Conservation (phyloP, 163 green algal species). For the Coccomyxa subellipsoidea region DNA sequence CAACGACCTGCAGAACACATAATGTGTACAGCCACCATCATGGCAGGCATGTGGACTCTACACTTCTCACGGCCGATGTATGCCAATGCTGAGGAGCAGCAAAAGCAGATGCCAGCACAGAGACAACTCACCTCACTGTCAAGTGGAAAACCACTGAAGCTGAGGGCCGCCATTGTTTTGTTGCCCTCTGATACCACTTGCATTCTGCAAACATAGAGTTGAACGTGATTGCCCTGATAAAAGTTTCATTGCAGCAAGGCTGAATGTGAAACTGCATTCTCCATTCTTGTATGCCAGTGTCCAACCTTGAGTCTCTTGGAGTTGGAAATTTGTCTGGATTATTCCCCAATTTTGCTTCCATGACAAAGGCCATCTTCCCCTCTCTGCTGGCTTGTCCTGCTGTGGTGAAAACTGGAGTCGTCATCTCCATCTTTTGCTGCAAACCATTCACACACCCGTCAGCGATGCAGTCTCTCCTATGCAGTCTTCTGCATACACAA, state of each 20-base stretch:
- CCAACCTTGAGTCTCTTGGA: neutral
- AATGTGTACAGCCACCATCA: no score
- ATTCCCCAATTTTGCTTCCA: conserved; percentile 29
- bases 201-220: neutral
- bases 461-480: neutral
- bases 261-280: no score
- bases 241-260: no score
- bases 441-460: neutral
- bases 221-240: neutral
- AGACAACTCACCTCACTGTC: neutral
- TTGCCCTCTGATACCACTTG: neutral
- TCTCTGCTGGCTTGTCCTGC: conserved; percentile 5
- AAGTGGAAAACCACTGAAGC: neutral
- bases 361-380: conserved; percentile 66
- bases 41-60: no score
- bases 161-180: neutral
- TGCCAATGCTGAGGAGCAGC: no score
- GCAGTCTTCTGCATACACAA: no score
- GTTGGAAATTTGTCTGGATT: neutral
- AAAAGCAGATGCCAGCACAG: no score
- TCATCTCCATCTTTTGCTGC: conserved; percentile 76
- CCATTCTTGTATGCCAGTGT: neutral
- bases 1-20: conserved; percentile 40
- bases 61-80: no score
- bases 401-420: conserved; percentile 68